Evolutionary conservation across 192 early-diverging fungal genomes (phyloP).

Genomic region (Backusella macrospora): DNA sequence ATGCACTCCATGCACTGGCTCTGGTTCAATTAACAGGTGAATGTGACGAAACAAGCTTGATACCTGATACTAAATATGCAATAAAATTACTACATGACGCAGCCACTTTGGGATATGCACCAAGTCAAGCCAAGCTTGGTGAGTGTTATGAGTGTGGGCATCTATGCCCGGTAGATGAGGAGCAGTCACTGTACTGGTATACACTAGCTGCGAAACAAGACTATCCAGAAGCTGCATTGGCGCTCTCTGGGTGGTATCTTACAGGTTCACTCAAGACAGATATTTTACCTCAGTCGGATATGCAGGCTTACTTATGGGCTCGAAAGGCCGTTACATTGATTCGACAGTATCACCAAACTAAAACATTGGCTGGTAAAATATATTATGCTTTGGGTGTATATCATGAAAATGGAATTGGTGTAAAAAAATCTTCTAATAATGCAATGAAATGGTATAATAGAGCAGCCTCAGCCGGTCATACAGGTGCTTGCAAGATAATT

Average conservation of each 20-base stretch:
- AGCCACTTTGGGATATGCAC: slow-evolving; percentile 59
- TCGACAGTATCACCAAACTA: slow-evolving; percentile 35
- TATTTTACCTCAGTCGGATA: slow-evolving; percentile 54
- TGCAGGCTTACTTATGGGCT: slow-evolving; percentile 59
- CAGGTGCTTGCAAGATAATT: slow-evolving; percentile 36
- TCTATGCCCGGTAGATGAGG: slow-evolving; percentile 48
- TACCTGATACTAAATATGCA: slow-evolving; percentile 54
- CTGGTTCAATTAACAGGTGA: slow-evolving; percentile 19
- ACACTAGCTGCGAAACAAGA: slow-evolving; percentile 55
- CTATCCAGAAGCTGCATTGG: slow-evolving; percentile 58
- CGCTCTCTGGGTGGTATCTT: slow-evolving; percentile 62
- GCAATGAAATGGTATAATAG: slow-evolving; percentile 62
- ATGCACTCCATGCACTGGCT: slow-evolving; percentile 24
- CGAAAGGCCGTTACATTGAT: slow-evolving; percentile 43
- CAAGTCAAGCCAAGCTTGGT: slow-evolving; percentile 55
- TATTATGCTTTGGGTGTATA: slow-evolving; percentile 62
- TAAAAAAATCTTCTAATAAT: slow-evolving; percentile 17
- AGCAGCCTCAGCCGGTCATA: slow-evolving; percentile 61
- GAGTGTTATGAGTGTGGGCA: slow-evolving; percentile 62
- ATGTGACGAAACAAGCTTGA: slow-evolving; percentile 24
- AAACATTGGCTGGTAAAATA: slow-evolving; percentile 46
- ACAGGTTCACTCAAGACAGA: slow-evolving; percentile 46
- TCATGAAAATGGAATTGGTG: slow-evolving; percentile 60
- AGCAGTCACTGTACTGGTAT: slow-evolving; percentile 53
- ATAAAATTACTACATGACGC: slow-evolving; percentile 58